Conservation (phyloP, 1,284 basidiomycete species). For the Apiotrichum gamsii region DNA sequence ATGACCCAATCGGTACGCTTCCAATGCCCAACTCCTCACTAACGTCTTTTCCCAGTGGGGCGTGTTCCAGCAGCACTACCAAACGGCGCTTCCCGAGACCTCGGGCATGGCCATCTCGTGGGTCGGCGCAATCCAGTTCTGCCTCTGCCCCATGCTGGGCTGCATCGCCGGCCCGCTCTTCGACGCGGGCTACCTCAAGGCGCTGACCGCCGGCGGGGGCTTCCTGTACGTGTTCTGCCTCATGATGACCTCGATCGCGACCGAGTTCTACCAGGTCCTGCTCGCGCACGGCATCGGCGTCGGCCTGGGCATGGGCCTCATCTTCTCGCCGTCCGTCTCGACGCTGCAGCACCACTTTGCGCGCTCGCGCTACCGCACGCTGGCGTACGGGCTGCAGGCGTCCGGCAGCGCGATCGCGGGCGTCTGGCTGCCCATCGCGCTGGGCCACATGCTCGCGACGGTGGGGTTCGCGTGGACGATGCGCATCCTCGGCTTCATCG, state of each 20-base stretch:
- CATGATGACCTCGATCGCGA: conserved; percentile 56
- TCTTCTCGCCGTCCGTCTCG: conserved; percentile 51
- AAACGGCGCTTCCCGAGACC: conserved; percentile 11
- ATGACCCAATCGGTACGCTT: conserved; percentile 30
- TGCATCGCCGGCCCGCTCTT: conserved; percentile 57
- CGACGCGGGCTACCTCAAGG: conserved; percentile 56
- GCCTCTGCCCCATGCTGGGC: conserved; percentile 48
- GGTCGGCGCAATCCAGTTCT: conserved; percentile 66
- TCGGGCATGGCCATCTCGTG: conserved; percentile 50
- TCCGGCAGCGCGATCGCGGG: conserved; percentile 42
- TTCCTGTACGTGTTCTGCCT: conserved; percentile 52
- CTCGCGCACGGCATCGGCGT: conserved; percentile 27
- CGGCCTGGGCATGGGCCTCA: conserved; percentile 45
- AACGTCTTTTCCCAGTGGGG: conserved; percentile 16
- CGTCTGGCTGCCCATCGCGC: conserved; percentile 52
- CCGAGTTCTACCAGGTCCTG: conserved; percentile 54
- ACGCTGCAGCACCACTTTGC: conserved; percentile 54
- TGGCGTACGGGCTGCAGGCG: conserved; percentile 39
- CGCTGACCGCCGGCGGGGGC: conserved; percentile 51
- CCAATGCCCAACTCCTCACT: conserved; percentile 1
- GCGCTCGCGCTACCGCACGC: conserved; percentile 32
- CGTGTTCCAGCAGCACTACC: conserved; percentile 35
- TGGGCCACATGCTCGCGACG: conserved; percentile 49
- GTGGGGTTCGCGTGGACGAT: conserved; percentile 49
- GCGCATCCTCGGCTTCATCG: conserved; percentile 33